A percentile compares a stretch with the other conserved stretches of the same genome.
These are phyloP conservation scores for Tylopilus intermedius DNA, from an alignment of 768 basidiomycete genomes.

Conservation along the genomic window DNA sequence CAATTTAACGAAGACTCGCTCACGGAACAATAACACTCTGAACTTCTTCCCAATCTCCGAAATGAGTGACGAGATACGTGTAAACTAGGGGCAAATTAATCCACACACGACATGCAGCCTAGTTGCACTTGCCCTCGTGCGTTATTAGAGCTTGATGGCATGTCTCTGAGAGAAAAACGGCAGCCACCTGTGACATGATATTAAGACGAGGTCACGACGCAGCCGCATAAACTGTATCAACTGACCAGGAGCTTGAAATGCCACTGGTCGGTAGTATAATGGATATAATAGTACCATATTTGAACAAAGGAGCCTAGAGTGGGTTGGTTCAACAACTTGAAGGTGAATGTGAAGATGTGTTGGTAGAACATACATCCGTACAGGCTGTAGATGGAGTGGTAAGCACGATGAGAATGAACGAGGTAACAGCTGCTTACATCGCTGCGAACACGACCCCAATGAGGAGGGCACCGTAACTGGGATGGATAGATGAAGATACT, in stretches of 20 bases:
- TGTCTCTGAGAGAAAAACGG: too few relatives aligned
- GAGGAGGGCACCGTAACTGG: background rate
- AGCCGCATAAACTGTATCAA: background rate
- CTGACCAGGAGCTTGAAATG: background rate
- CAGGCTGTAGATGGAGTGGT: background rate
- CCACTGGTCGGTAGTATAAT: background rate
- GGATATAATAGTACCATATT: background rate
- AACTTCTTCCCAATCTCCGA: too few relatives aligned
- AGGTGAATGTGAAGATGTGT: too few relatives aligned
- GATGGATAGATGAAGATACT: background rate
- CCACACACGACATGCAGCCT: too few relatives aligned
- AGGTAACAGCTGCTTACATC: background rate
- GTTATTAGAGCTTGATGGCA: too few relatives aligned
- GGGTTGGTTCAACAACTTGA: background rate
- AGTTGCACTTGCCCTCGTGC: background rate
- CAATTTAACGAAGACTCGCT: too few relatives aligned
- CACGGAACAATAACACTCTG: too few relatives aligned
- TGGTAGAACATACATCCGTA: background rate
- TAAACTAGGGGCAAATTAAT: too few relatives aligned
- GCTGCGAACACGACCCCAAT: background rate
- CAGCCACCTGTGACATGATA: too few relatives aligned
- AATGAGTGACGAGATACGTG: too few relatives aligned
- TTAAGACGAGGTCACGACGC: background rate
- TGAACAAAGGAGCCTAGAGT: background rate
- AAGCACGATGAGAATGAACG: too few relatives aligned